Conservation (phyloP, 208 protist genomes). For the Crithidia brevicula region DNA sequence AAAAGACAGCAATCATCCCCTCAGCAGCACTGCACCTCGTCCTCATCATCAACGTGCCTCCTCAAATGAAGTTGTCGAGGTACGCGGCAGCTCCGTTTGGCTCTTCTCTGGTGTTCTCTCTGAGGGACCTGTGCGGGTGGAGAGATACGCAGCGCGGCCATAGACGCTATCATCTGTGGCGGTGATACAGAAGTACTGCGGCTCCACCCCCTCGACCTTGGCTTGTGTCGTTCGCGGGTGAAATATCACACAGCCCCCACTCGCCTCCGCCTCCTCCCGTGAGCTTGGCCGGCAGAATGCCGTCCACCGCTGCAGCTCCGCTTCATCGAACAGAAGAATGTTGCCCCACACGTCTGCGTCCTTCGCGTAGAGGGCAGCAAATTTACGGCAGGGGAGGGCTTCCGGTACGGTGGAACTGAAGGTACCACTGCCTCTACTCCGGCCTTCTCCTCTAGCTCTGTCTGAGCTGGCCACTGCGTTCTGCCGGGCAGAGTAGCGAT, state of each 20-base stretch:
- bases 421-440: neutral
- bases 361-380: neutral
- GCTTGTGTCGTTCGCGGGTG: neutral
- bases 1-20: no score
- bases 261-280: neutral
- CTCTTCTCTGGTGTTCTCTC: neutral
- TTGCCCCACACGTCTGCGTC: conserved; percentile 8
- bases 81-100: neutral
- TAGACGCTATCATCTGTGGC: conserved; percentile 5
- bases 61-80: neutral
- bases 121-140: neutral
- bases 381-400: conserved; percentile 3
- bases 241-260: conserved; percentile 6
- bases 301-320: conserved; percentile 1
- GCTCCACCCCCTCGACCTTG: no score
- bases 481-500: neutral
- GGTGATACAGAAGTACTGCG: conserved; percentile 8
- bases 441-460: neutral
- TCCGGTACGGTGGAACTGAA: neutral
- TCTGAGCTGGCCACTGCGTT: neutral
- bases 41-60: no score
- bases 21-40: no score
- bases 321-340: neutral
- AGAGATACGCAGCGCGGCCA: conserved; percentile 1
- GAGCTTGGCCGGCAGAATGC: neutral